phyloP scores from a whole-genome alignment of 108 stramenopile species.

The Nannochloropsis salina region DNA sequence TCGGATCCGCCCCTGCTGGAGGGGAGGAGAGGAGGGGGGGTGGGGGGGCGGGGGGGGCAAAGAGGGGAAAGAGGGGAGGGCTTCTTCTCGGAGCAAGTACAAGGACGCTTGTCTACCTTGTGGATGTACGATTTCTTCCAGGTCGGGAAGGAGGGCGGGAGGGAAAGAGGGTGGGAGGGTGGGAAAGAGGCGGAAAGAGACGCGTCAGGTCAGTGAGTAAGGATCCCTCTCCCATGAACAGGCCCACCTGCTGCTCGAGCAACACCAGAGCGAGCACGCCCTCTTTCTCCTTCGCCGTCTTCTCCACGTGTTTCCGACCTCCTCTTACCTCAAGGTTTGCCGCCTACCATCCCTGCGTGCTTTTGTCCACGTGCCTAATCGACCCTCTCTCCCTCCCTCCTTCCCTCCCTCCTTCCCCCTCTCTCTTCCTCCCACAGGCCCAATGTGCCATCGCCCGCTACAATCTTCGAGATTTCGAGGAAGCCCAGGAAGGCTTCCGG shows the following conservation, averaged over 20 bases:
- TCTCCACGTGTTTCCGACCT: constrained; percentile 57
- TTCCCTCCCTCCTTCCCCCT: constrained; percentile 57
- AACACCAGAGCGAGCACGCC: constrained; percentile 71
- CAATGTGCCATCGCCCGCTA: constrained; percentile 64
- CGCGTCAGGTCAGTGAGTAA: no score
- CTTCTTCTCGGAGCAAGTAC: background rate
- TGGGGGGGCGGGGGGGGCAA: background rate
- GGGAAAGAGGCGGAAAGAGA: background rate
- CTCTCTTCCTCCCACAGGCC: constrained; percentile 60
- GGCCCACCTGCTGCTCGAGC: constrained; percentile 72
- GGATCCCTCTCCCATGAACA: background rate
- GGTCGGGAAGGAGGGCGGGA: background rate
- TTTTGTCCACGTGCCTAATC: constrained; percentile 63
- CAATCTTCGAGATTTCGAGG: constrained; percentile 79
- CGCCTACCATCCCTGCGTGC: constrained; percentile 64
- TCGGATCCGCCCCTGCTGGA: constrained; percentile 25
- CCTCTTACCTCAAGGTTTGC: constrained; percentile 60
- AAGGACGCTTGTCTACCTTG: background rate
- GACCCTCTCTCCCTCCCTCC: constrained; percentile 13
- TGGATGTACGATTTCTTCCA: constrained; percentile 27
- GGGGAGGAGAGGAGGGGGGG: constrained; percentile 25
- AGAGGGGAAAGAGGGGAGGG: background rate
- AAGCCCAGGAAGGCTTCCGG: constrained; percentile 71
- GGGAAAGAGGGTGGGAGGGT: background rate
- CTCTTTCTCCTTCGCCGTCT: constrained; percentile 35